phyloP scores from a whole-genome alignment of 1,284 basidiomycete species.

The Austroboletus niveus region DNA sequence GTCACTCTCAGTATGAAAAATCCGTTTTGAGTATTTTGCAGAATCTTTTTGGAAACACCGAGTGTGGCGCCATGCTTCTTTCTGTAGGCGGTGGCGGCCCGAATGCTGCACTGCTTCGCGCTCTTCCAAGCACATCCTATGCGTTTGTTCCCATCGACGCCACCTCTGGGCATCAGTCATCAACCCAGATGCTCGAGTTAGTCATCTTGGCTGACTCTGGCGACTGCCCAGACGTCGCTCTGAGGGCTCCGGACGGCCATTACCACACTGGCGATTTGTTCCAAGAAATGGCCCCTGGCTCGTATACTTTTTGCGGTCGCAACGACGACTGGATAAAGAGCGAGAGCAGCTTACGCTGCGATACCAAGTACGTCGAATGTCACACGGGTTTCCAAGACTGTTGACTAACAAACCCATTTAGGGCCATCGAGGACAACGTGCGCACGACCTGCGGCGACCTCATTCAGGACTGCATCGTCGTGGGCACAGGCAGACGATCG shows the following conservation, averaged over 20 bases:
- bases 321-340: slow-evolving; percentile 81
- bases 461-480: slow-evolving; percentile 61
- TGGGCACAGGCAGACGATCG: slow-evolving; percentile 62
- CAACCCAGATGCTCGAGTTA: slow-evolving; percentile 56
- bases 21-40: slow-evolving; percentile 24
- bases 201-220: slow-evolving; percentile 60
- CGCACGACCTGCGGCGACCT: slow-evolving; percentile 52
- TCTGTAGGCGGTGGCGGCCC: slow-evolving; percentile 47
- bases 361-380: slow-evolving; percentile 53
- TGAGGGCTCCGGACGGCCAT: slow-evolving; percentile 58
- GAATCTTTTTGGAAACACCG: slow-evolving; percentile 74
- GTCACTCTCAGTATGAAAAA: neutral
- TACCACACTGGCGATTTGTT: slow-evolving; percentile 77
- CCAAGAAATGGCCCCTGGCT: slow-evolving; percentile 51
- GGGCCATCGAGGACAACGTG: slow-evolving; percentile 70
- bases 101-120: slow-evolving; percentile 46
- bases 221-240: slow-evolving; percentile 62
- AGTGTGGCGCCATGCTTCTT: slow-evolving; percentile 64
- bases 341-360: slow-evolving; percentile 67
- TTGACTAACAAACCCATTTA: slow-evolving; percentile 22
- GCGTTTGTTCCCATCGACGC: slow-evolving; percentile 53
- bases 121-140: slow-evolving; percentile 56
- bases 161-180: slow-evolving; percentile 46
- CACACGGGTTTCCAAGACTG: neutral
- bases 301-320: slow-evolving; percentile 62